Conservation (phyloP, 2,329 filamentous ascomycete genomes). For the Alternaria triticina region DNA sequence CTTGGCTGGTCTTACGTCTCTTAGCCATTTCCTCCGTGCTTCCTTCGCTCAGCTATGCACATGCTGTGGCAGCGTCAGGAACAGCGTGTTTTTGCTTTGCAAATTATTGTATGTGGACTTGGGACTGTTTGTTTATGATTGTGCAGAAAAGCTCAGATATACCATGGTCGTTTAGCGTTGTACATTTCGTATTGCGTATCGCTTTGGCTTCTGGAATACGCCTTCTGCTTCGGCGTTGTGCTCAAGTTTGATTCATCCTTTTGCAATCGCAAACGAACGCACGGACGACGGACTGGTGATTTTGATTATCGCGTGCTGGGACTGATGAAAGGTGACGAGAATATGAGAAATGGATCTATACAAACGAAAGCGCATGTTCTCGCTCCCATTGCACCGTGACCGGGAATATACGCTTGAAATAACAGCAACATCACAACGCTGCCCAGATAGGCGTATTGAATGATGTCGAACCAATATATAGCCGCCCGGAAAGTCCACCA, state of each 20-base stretch:
- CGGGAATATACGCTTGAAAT: neutral
- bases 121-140: neutral
- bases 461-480: neutral
- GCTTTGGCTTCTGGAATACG: conserved; percentile 9
- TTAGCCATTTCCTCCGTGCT: neutral
- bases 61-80: neutral
- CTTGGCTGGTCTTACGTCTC: neutral
- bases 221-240: conserved; percentile 5
- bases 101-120: neutral
- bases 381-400: neutral
- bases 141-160: conserved; percentile 28
- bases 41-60: neutral
- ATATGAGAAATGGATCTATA: neutral
- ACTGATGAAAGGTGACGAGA: neutral
- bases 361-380: neutral
- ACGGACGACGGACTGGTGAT: neutral
- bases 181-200: conserved; percentile 4
- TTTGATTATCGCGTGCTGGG: neutral
- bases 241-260: neutral
- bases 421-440: neutral
- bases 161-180: conserved; percentile 22
- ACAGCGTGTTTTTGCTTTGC: neutral
- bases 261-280: neutral
- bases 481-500: neutral
- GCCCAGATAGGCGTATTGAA: neutral